Percentiles rank a stretch among this genome's conserved stretches.
phyloP scores from a whole-genome alignment of 257 asterid genomes.

The Forsythia suspensa region DNA sequence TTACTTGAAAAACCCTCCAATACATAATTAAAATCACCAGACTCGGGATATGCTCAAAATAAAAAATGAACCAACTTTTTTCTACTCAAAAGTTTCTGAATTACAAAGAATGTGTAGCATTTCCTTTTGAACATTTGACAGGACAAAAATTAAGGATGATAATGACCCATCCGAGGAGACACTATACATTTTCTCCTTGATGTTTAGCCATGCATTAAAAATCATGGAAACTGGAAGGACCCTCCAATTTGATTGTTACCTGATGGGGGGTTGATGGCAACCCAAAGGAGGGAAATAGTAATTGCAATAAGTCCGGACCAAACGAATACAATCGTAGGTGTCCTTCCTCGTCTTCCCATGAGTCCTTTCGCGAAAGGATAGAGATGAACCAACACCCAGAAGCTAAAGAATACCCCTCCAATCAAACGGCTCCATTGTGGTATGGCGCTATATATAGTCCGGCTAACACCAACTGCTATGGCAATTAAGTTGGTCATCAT shows the following conservation, averaged over 20 bases:
- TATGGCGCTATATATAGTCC: conserved; percentile 75
- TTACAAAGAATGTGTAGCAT: conserved; percentile 19
- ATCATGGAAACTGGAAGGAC: conserved; percentile 84
- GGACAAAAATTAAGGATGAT: background rate
- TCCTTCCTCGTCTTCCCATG: conserved; percentile 83
- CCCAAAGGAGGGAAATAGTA: conserved; percentile 78
- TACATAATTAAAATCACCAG: too few relatives aligned
- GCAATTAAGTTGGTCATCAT: conserved; percentile 79
- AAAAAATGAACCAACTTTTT: background rate
- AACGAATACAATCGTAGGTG: conserved; percentile 79
- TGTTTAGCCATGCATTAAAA: conserved; percentile 8
- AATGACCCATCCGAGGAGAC: background rate
- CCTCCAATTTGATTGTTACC: conserved; percentile 68
- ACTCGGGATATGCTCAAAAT: background rate
- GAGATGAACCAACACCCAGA: conserved; percentile 84
- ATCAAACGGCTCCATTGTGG: conserved; percentile 89
- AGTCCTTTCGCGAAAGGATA: conserved; percentile 83
- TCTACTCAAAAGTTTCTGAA: background rate
- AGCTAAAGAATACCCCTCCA: conserved; percentile 90
- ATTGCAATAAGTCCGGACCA: conserved; percentile 92
- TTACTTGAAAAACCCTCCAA: too few relatives aligned
- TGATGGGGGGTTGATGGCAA: conserved; percentile 70
- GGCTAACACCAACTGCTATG: conserved; percentile 73
- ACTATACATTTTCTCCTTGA: background rate
- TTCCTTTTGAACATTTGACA: conserved; percentile 1